Base-by-base conservation (phyloP, 2,329 filamentous ascomycete genomes). In the Helotiales sp. region DNA sequence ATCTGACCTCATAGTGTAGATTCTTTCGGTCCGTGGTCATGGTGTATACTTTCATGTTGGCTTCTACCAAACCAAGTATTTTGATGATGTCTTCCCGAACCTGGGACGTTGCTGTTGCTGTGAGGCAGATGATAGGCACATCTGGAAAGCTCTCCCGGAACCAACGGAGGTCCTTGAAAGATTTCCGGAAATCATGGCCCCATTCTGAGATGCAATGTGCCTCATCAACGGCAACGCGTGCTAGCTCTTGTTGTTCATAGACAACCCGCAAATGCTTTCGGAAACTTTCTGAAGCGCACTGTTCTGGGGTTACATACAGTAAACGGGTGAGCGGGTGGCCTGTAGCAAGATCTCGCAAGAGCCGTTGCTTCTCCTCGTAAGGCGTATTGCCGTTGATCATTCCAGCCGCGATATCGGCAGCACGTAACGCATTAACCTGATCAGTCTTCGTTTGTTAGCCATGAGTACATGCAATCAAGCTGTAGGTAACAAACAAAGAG, bases 161-260 rank as follows among this genome's bases (percentile, higher is more conserved):
- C 86, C 91, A 97, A 2, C 84, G 87, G 6, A 98, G 81, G 19
- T 88, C 84, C 70, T 95, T 92, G 74, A 96, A 98, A 57, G 92
- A 90, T 33, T 88, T 90, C n/a, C 93, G 88, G 71, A 98, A 98
- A 73, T 98, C 93, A 72, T 98, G 93, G 1, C 93, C 93, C 93
- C 93, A 97, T 85, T 97, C 93, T 24, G 91, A 96, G 66, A 98
- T 96, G 72, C 93, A 98, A 73, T 98, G 93, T 2, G 93, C 93
- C 75, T 98, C 93, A 69, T 98, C 93, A 57, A 98, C 87, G 48
- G 90, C 93, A 62, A 98, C 85, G 13, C 93, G 85, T 9, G 89
- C 88, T n/a, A 98, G 82, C 74, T 97, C 91, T 57, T 84, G 83
- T 72, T 97, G 92, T 58, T 85, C 78, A 70, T 97, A 79, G 13